Evolutionary conservation across 1,284 basidiomycete species (phyloP), one percentile per base, ranked within the genome.

Genomic region (Grifola frondosa): DNA sequence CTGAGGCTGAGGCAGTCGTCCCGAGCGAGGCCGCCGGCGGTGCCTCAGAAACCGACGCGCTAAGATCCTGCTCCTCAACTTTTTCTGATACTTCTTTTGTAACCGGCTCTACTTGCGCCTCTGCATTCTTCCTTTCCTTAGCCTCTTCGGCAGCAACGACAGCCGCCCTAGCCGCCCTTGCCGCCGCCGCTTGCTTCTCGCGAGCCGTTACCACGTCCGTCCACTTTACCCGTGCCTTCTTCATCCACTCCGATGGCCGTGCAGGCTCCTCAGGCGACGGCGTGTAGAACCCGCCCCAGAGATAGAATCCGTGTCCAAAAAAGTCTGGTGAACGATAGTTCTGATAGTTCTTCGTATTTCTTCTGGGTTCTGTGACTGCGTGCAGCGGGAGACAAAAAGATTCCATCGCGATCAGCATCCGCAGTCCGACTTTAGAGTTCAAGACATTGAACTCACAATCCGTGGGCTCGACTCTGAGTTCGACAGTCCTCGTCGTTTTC

Each of bases 211-310:
- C 29, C 15, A 25, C 9, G 15, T 20, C 23, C 22, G 22, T 19
- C 48, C 49, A 50, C 39, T 40, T 44, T 11, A n/a, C 28, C n/a
- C 47, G 42, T n/a, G 30, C 36, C 6, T 29, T 6, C 16, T 17
- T 19, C 46, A 52, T 52, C 15, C 36, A 7, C 25, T 10, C 6
- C 15, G 42, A 29, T 3, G 45, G 30, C 1, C 37, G 37, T 9
- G 26, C 29, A 10, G 32, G 32, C 31, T 42, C 43, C 25, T 28
- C 30, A 6, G 40, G 10, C 13, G 26, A 11, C 10, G 49, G 49
- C 22, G 33, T 4, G 36, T 54, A 54, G 47, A 58, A 59, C 3
- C 57, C 57, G 26, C 51, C 54, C 57, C 57, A 59, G 6, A 26
- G n/a, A 32, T 42, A 37, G 40, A 57, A 59, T 2, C 31, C 43